Evolutionary conservation across 1,284 basidiomycete species (phyloP), one percentile per base, ranked within the genome.

Genomic region (Heterobasidion occidentale): DNA sequence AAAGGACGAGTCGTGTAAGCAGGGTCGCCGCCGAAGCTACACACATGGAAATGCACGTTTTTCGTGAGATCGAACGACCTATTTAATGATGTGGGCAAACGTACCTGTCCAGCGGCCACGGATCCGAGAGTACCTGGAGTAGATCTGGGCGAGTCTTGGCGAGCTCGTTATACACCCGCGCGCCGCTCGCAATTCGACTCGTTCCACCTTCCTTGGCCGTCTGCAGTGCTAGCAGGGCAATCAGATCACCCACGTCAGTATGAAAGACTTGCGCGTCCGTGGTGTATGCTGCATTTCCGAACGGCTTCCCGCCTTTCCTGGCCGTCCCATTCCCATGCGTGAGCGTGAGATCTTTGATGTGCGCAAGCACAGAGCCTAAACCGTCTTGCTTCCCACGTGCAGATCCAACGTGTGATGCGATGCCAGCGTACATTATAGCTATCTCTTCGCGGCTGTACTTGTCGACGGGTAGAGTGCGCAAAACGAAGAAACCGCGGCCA

Each of bases 181-280:
- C 69, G 34, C 70, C 66, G 61, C 74, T 76, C 60, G 71, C 74
- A 38, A 78, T 72, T 51, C 74, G 70, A 4, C 74, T 76, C n/a
- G 67, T 70, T 4, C 74, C 76, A 12, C 74, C 76, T 55, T 74
- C 70, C 34, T 68, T 71, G 9, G 75, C 73, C 4, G 67, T 65
- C 54, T 75, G 67, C 33, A 77, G 65, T 1, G 73, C 72, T 54
- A 77, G 66, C 44, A 77, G 64, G 6, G 73, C 70, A 56, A 78
- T 74, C 49, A 77, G 62, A 61, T 77, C 75, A 1, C 75, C 75
- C 42, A 72, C 68, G 56, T 77, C 76, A 0, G 75, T 76, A 59
- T 77, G 75, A 64, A 77, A 77, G 11, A 77, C 75, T 60, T 77
- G 76, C 56, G 72, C 74, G 63, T 77, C 76, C 1, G 74, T 77